Evolutionary conservation across 352 stramenopile genomes (phyloP).

Genomic region (Globisporangium camurandrum): DNA sequence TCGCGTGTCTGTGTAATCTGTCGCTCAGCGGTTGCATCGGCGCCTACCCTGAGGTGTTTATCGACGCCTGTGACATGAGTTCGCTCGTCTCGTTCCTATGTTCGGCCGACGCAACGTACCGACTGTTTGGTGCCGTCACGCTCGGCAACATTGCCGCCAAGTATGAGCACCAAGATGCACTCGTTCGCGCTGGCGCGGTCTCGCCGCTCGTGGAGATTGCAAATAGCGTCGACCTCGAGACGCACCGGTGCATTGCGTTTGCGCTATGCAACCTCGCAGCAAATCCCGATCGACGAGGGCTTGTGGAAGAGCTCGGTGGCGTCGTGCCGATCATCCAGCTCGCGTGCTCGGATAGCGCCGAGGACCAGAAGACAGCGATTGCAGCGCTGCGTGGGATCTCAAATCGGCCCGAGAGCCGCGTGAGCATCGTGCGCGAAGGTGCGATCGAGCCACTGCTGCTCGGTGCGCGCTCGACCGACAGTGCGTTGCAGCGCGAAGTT

Average conservation of each 20-base stretch:
- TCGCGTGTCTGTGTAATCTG: constrained; percentile 95
- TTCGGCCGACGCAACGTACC: constrained; percentile 91
- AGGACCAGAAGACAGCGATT: constrained; percentile 89
- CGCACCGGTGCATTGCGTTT: constrained; percentile 94
- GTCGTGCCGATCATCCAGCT: constrained; percentile 94
- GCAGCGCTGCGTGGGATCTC: constrained; percentile 88
- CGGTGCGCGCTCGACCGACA: constrained; percentile 58
- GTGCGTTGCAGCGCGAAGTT: constrained; percentile 81
- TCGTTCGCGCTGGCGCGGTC: constrained; percentile 84
- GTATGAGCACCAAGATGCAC: constrained; percentile 59
- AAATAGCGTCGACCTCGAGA: constrained; percentile 90
- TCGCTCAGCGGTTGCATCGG: constrained; percentile 93
- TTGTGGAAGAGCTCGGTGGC: constrained; percentile 91
- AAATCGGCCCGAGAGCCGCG: constrained; percentile 71
- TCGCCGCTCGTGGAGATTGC: constrained; percentile 91
- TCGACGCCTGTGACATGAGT: constrained; percentile 86
- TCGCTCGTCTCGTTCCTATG: constrained; percentile 93
- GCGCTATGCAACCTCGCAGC: constrained; percentile 93
- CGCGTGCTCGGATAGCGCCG: constrained; percentile 82
- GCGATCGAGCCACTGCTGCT: constrained; percentile 86
- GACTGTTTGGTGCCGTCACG: constrained; percentile 93
- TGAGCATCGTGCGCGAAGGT: constrained; percentile 87
- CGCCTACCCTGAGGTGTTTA: constrained; percentile 82
- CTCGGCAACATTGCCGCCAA: constrained; percentile 93
- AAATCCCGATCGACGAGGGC: constrained; percentile 70